Percentiles rank a stretch among this genome's conserved stretches.
Conservation (phyloP, 176 grass and related monocot genomes). For the Chloris gayana region DNA sequence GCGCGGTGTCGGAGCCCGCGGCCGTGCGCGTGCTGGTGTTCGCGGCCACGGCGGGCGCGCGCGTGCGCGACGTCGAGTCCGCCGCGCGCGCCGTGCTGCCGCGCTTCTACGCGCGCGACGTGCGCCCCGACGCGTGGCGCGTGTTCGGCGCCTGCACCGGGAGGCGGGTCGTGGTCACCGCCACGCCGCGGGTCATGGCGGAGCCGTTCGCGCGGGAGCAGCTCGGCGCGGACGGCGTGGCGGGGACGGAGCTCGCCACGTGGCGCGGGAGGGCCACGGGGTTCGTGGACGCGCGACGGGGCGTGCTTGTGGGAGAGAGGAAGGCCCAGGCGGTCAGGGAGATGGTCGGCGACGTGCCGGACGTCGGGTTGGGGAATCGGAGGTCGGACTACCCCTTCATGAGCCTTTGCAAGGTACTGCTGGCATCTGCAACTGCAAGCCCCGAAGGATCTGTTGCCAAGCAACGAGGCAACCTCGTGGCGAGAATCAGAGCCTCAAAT, state of each 20-base stretch:
- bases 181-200: constrained; percentile 59
- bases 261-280: constrained; percentile 52
- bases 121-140: constrained; percentile 49
- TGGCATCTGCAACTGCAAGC: too few relatives aligned
- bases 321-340: not conserved
- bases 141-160: constrained; percentile 42
- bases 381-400: too few relatives aligned
- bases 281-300: constrained; percentile 26
- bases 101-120: not conserved
- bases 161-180: constrained; percentile 36
- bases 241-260: constrained; percentile 60
- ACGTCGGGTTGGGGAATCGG: too few relatives aligned
- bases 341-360: too few relatives aligned
- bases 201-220: constrained; percentile 67
- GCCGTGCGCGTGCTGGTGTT: constrained; percentile 49
- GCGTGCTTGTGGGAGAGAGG: constrained; percentile 37
- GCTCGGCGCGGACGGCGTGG: constrained; percentile 55
- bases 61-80: too few relatives aligned
- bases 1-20: constrained; percentile 55
- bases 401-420: too few relatives aligned
- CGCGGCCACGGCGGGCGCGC: too few relatives aligned
- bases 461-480: too few relatives aligned
- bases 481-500: too few relatives aligned
- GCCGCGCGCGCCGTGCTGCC: not conserved
- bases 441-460: too few relatives aligned